These are phyloP conservation scores for Penicillium chermesinum DNA, from an alignment of 495 filamentous ascomycete genomes.

Conservation along the genomic window DNA sequence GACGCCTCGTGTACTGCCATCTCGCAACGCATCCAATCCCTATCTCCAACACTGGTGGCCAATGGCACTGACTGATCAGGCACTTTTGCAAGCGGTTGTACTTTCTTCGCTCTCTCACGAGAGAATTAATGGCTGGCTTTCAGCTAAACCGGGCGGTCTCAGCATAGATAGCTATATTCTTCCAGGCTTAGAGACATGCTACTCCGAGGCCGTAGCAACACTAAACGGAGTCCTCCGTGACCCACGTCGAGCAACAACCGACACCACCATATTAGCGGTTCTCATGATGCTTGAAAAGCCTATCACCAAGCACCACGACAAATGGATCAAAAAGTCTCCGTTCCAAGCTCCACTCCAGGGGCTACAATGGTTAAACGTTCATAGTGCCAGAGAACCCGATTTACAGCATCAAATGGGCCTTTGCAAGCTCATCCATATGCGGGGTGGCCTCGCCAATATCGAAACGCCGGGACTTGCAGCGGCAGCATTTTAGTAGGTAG, in stretches of 20 bases:
- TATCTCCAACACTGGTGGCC: constrained; percentile 2
- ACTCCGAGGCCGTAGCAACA: not conserved
- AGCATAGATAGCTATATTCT: not conserved
- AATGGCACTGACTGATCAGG: not conserved
- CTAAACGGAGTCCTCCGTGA: not conserved
- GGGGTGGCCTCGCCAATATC: not conserved
- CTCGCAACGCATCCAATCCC: not conserved
- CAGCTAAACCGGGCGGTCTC: not conserved
- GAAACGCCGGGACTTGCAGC: not conserved
- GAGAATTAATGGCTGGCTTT: not conserved
- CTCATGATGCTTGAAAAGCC: constrained; percentile 1
- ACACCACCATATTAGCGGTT: not conserved
- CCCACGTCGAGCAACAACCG: not conserved
- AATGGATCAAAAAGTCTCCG: not conserved
- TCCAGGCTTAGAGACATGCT: not conserved
- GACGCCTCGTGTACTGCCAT: constrained; percentile 3
- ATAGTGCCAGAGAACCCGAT: constrained; percentile 1
- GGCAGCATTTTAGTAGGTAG: not conserved
- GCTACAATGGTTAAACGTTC: constrained; percentile 2
- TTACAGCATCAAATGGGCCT: not conserved
- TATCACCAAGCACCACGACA: not conserved
- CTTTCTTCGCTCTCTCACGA: not conserved
- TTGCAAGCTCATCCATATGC: not conserved
- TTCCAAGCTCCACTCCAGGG: constrained; percentile 2
- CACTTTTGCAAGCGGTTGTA: not conserved